Conservation (phyloP, 768 basidiomycete species). For the Lepiota brunneoincarnata region DNA sequence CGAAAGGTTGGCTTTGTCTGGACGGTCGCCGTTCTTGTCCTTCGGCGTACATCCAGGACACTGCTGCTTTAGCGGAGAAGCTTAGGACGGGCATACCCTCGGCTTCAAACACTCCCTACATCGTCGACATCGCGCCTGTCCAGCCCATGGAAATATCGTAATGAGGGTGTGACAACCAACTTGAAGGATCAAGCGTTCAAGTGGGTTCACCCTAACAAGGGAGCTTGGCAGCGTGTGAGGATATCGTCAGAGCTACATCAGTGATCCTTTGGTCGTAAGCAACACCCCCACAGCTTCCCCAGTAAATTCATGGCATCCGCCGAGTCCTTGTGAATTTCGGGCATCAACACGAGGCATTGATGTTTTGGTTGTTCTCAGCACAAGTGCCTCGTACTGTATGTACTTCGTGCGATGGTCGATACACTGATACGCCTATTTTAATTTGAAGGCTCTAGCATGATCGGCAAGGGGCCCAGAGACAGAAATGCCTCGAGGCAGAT, state of each 20-base stretch:
- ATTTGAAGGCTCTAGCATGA: too few relatives aligned
- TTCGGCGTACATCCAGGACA: background rate
- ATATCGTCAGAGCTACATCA: background rate
- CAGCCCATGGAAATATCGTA: background rate
- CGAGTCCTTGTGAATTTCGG: background rate
- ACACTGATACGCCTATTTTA: too few relatives aligned
- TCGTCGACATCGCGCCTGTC: background rate
- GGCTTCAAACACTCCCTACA: too few relatives aligned
- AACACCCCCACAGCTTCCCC: background rate
- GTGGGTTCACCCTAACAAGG: too few relatives aligned
- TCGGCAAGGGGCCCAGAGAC: background rate
- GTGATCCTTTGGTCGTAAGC: background rate
- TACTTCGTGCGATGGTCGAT: background rate
- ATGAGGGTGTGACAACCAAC: background rate
- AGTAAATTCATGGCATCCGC: background rate
- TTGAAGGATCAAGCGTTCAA: background rate
- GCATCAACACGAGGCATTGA: conserved; percentile 10
- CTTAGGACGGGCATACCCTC: background rate
- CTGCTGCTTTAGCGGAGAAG: background rate
- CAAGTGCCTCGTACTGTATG: background rate
- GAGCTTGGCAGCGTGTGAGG: too few relatives aligned
- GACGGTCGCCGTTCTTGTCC: background rate
- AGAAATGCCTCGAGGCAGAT: conserved; percentile 12
- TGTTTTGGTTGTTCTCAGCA: background rate
- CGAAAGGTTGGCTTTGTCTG: background rate